Conservation (phyloP, 2,329 filamentous ascomycete genomes). For the Fusarium torreyae region DNA sequence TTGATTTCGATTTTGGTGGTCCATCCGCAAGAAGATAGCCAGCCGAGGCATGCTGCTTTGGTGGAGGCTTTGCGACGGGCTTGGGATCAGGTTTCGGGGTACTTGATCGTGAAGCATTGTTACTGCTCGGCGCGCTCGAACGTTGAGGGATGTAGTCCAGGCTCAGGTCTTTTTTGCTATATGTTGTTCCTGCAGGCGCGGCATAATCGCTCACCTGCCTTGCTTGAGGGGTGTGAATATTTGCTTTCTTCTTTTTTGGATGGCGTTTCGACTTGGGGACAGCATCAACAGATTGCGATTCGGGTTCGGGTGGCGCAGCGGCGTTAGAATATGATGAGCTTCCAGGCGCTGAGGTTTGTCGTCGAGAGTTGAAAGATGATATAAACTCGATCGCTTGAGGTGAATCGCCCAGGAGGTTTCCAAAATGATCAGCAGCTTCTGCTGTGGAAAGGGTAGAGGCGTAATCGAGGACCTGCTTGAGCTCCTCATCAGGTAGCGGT, state of each 20-base stretch:
- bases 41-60: constrained; percentile 72
- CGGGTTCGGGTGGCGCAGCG: constrained; percentile 33
- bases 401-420: constrained; percentile 89
- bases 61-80: constrained; percentile 59
- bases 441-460: constrained; percentile 81
- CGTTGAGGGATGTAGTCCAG: constrained; percentile 79
- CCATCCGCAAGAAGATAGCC: constrained; percentile 88
- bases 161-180: constrained; percentile 79
- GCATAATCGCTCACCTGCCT: constrained; percentile 73
- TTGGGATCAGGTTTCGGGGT: constrained; percentile 53
- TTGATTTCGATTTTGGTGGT: constrained; percentile 70
- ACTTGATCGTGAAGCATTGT: constrained; percentile 55
- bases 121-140: constrained; percentile 58
- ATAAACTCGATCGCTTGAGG: constrained; percentile 83
- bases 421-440: constrained; percentile 87
- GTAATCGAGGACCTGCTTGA: constrained; percentile 89
- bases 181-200: constrained; percentile 77
- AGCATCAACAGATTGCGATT: constrained; percentile 53
- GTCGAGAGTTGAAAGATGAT: constrained; percentile 82
- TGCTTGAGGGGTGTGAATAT: constrained; percentile 74
- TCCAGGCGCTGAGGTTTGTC: constrained; percentile 58
- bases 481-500: constrained; percentile 86
- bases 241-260: constrained; percentile 70
- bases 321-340: constrained; percentile 45
- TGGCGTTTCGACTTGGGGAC: constrained; percentile 67